phyloP scores from a whole-genome alignment of 2,329 filamentous ascomycete species.

The Fusarium nematophilum region DNA sequence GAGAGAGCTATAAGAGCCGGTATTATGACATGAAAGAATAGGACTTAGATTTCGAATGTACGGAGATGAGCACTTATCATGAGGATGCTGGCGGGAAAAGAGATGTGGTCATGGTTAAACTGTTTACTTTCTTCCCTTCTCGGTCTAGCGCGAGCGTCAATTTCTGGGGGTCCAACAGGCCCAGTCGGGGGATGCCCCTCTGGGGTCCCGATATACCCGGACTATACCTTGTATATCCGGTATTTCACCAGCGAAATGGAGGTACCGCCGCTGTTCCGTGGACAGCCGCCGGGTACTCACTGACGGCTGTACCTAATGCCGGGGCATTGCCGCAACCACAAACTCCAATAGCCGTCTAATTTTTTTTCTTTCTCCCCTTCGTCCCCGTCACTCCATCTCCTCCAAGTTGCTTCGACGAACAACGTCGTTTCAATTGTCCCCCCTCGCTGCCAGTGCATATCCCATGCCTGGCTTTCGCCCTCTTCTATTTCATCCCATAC shows the following conservation, averaged over 20 bases:
- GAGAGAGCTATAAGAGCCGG: background rate
- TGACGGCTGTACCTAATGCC: conserved; percentile 32
- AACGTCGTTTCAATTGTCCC: conserved; percentile 40
- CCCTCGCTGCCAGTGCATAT: conserved; percentile 40
- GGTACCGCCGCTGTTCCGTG: conserved; percentile 33
- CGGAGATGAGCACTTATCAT: conserved; percentile 2
- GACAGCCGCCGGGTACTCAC: conserved; percentile 21
- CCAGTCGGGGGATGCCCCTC: conserved; percentile 19
- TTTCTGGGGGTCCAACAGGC: conserved; percentile 28
- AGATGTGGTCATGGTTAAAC: background rate
- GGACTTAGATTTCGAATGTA: background rate
- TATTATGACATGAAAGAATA: background rate
- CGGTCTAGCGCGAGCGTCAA: conserved; percentile 37
- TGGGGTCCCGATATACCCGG: conserved; percentile 29
- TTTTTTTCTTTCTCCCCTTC: conserved; percentile 46
- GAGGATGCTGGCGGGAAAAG: conserved; percentile 13
- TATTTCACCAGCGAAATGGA: background rate
- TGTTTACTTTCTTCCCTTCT: conserved; percentile 49
- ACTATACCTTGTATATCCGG: conserved; percentile 22
- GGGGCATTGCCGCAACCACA: conserved; percentile 44
- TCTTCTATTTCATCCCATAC: conserved; percentile 21
- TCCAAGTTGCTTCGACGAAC: conserved; percentile 31
- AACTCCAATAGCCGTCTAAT: conserved; percentile 41
- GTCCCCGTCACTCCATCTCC: conserved; percentile 33
- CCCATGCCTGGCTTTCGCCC: conserved; percentile 42